These are phyloP conservation scores for Barnettozyma salicaria DNA, from an alignment of 805 yeast genomes.

Conservation along the genomic window DNA sequence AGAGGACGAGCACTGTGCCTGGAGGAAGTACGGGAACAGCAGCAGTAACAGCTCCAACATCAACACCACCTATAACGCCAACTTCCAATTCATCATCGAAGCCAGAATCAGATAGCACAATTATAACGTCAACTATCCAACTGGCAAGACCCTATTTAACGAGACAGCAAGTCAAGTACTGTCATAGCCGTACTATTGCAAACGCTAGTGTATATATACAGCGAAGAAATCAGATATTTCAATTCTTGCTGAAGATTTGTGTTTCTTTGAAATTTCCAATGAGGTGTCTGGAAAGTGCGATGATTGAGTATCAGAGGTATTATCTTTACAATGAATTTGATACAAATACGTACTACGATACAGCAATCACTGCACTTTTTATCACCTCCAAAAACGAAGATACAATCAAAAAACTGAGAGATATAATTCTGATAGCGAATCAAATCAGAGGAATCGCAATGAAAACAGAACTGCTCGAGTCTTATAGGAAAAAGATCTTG, in stretches of 20 bases:
- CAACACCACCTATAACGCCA: conserved; percentile 3
- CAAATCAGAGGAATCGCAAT: conserved; percentile 27
- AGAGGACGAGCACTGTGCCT: too few relatives aligned
- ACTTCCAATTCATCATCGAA: too few relatives aligned
- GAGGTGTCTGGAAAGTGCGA: conserved; percentile 60
- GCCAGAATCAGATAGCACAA: not conserved
- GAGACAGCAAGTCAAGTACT: conserved; percentile 42
- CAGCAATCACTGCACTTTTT: conserved; percentile 64
- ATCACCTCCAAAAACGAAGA: conserved; percentile 78
- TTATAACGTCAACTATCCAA: conserved; percentile 29
- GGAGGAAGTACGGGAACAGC: not conserved
- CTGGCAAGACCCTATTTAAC: conserved; percentile 60
- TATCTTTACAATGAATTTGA: conserved; percentile 60
- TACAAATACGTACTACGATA: conserved; percentile 46
- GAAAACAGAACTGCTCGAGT: conserved; percentile 38
- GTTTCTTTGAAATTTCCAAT: conserved; percentile 59
- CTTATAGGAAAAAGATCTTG: conserved; percentile 50
- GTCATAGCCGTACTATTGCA: conserved; percentile 47
- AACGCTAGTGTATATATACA: conserved; percentile 45
- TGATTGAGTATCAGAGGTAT: conserved; percentile 67
- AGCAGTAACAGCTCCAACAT: not conserved
- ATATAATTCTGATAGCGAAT: conserved; percentile 43
- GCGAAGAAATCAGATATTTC: conserved; percentile 47
- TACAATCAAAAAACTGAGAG: conserved; percentile 68
- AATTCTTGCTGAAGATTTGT: conserved; percentile 47